Evolutionary conservation across 2,329 filamentous ascomycete species (phyloP), one percentile per base, ranked within the genome.

Genomic region (Ilyonectria destructans): DNA sequence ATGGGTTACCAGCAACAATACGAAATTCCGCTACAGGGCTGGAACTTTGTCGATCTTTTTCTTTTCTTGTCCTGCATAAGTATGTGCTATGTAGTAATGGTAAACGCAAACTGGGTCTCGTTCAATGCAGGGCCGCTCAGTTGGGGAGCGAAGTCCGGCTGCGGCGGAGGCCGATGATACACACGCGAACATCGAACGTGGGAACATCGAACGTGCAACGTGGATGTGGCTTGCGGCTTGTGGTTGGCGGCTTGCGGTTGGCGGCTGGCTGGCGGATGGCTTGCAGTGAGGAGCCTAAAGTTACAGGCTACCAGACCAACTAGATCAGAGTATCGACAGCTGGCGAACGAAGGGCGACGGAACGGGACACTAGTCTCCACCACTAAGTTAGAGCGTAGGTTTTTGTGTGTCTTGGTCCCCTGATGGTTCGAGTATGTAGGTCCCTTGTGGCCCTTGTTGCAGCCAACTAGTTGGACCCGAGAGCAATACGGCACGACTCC

Each of bases 101-200:
- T 9, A 49, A 12, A 13, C 15, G 7, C 15, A 6, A 35, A 33
- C 8, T 4, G 31, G 31, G 10, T 33, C 31, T 33, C 31, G 31
- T 12, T 33, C 31, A 17, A 51, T n/a, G 21, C 29, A 46, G 21
- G 6, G 3, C 6, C 15, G 45, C 49, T 45, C 29, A 29, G 56
- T 61, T 45, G 26, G 52, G 63, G 12, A 54, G 58, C n/a, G 40
- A 62, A 21, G 55, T n/a, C 54, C 37, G 54, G 48, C 29, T 21
- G 35, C 63, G 63, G 63, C 58, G 63, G 58, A 61, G 46, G 51
- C 63, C 63, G 58, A 62, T 66, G 55, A 46, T 55, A 37, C 35
- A 59, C 58, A 56, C 62, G 48, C 59, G 23, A 23, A 23, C 23
- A 23, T 23, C 23, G 23, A 23, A 23, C 23, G 23, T 23, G 23